Conservation (phyloP, 108 stramenopile genomes). For the Nitzschia sp. region DNA sequence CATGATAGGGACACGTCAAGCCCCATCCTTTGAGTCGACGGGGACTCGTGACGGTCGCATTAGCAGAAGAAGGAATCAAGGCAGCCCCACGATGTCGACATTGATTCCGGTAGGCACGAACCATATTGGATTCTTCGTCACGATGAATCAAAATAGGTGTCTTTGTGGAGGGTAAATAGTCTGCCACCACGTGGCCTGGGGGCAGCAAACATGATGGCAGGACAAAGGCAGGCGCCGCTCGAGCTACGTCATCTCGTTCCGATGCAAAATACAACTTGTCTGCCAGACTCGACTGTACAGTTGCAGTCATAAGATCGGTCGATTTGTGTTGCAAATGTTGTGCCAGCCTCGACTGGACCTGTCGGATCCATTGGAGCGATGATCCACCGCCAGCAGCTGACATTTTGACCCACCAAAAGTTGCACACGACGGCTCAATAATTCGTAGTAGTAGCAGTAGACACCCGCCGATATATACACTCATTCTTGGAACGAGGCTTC, state of each 20-base stretch:
- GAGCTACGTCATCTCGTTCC: constrained; percentile 1
- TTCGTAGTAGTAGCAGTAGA: no score
- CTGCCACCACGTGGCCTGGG: neutral
- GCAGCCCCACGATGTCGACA: constrained; percentile 15
- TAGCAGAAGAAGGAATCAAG: neutral
- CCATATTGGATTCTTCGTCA: neutral
- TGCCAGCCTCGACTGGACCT: neutral
- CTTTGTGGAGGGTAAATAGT: neutral
- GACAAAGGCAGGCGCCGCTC: neutral
- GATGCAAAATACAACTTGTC: neutral
- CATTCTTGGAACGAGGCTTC: no score
- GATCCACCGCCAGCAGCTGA: no score
- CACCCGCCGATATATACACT: no score
- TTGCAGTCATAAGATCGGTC: neutral
- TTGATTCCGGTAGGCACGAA: constrained; percentile 11
- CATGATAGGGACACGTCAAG: constrained; percentile 22
- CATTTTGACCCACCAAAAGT: no score
- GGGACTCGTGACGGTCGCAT: neutral
- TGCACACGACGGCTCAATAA: no score
- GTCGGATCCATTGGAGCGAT: neutral
- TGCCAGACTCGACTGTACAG: neutral
- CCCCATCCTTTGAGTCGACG: neutral
- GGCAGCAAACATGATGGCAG: constrained; percentile 2
- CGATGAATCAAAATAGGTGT: neutral
- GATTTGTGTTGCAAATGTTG: neutral